phyloP scores from a whole-genome alignment of 306 rosid species.

The Calophaca sinica region DNA sequence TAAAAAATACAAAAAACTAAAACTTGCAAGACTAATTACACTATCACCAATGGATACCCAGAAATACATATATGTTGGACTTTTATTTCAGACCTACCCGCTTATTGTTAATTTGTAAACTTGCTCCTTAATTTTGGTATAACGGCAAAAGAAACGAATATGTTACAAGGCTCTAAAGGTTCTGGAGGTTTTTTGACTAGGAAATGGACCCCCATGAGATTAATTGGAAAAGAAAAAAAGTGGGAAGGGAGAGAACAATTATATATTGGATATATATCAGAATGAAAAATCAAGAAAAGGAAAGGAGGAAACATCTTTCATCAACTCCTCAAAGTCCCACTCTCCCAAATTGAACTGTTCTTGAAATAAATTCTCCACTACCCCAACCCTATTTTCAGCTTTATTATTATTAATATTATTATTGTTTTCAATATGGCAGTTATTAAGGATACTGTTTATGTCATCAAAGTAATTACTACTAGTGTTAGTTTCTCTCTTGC shows the following conservation, averaged over 20 bases:
- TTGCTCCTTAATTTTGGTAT: constrained; percentile 18
- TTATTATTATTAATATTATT: constrained; percentile 39
- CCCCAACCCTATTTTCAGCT: constrained; percentile 50
- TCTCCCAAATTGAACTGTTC: constrained; percentile 72
- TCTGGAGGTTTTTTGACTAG: no score
- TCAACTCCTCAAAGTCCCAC: constrained; percentile 88
- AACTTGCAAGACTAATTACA: no score
- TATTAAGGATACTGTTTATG: constrained; percentile 40
- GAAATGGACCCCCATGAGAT: no score
- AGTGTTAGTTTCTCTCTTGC: neutral
- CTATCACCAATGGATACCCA: neutral
- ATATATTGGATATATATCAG: constrained; percentile 40
- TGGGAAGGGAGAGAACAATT: neutral
- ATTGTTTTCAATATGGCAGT: constrained; percentile 39
- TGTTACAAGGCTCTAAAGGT: constrained; percentile 30
- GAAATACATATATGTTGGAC: constrained; percentile 40
- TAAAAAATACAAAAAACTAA: no score
- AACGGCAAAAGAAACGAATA: constrained; percentile 21
- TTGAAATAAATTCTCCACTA: constrained; percentile 61
- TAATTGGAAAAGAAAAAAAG: neutral
- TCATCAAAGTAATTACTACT: constrained; percentile 41
- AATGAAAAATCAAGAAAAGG: constrained; percentile 71
- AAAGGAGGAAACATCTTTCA: constrained; percentile 84
- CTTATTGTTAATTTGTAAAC: no score
- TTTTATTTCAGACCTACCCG: constrained; percentile 54